Evolutionary conservation across 345 rosid species (phyloP).

Genomic region (Chamaenerion angustifolium): DNA sequence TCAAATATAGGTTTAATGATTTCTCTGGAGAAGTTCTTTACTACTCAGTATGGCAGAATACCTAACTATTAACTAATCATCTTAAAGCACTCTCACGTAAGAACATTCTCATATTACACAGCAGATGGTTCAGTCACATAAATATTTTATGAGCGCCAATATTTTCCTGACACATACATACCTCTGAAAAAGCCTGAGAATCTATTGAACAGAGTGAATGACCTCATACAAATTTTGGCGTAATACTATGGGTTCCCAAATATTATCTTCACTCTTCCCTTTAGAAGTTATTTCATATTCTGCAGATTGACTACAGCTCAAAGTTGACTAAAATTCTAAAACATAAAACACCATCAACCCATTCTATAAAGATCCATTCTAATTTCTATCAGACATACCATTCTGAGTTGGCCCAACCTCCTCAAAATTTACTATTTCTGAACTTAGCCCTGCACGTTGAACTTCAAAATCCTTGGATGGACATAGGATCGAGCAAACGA

Average conservation of each 20-base stretch:
- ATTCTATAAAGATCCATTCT: neutral
- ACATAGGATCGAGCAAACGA: conserved; percentile 77
- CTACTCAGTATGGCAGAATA: neutral
- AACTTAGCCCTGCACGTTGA: conserved; percentile 74
- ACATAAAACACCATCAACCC: neutral
- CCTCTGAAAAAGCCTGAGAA: conserved; percentile 23
- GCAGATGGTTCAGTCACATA: no score
- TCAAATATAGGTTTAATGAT: no score
- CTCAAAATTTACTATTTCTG: conserved; percentile 11
- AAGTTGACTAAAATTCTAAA: neutral
- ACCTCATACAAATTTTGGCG: conserved; percentile 17
- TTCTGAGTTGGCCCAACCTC: conserved; percentile 11
- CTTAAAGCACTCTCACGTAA: no score
- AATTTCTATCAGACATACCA: neutral
- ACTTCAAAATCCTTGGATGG: conserved; percentile 66
- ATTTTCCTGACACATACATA: conserved; percentile 22
- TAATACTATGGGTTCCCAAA: conserved; percentile 10
- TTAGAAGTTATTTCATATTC: conserved; percentile 10
- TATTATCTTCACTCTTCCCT: conserved; percentile 1
- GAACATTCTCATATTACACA: no score
- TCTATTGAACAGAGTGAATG: conserved; percentile 19
- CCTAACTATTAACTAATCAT: no score
- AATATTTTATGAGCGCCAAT: no score
- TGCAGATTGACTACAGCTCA: neutral
- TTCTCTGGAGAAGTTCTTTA: no score